A percentile compares a stretch with the other conserved stretches of the same genome.
Conservation (phyloP, 805 yeast species). For the Candida stauntonica region DNA sequence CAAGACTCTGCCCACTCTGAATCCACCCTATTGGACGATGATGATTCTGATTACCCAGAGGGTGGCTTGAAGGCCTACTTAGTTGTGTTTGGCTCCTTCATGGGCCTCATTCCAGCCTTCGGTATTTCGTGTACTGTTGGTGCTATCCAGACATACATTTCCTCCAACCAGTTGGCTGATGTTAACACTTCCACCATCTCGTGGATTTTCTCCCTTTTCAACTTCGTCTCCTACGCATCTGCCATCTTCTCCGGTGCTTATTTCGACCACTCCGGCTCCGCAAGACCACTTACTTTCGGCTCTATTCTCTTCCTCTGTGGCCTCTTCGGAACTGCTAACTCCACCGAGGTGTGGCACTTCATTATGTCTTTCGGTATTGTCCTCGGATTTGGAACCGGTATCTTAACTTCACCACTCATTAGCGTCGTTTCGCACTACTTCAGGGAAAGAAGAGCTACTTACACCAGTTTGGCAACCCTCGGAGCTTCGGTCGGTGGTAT, state of each 20-base stretch:
- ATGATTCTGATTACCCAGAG: constrained; percentile 36
- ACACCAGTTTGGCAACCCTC: constrained; percentile 44
- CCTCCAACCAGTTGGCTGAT: constrained; percentile 46
- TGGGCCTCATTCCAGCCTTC: constrained; percentile 54
- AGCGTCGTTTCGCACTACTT: constrained; percentile 69
- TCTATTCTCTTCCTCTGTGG: constrained; percentile 46
- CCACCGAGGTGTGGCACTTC: constrained; percentile 54
- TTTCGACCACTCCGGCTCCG: constrained; percentile 60
- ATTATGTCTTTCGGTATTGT: constrained; percentile 53
- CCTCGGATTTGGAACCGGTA: constrained; percentile 55
- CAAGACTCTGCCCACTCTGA: neutral
- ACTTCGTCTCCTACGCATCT: constrained; percentile 47
- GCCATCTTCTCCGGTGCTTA: constrained; percentile 54
- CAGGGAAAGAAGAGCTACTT: constrained; percentile 51
- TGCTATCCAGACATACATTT: constrained; percentile 60
- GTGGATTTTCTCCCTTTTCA: constrained; percentile 65
- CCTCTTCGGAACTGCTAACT: constrained; percentile 52
- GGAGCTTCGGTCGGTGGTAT: constrained; percentile 59
- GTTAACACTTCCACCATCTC: constrained; percentile 48
- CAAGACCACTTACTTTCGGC: constrained; percentile 40
- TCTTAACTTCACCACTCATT: constrained; percentile 56
- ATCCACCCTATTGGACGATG: constrained; percentile 5
- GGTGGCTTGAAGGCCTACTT: constrained; percentile 57
- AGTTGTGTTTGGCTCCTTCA: constrained; percentile 56
- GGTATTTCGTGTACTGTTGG: constrained; percentile 63